These are phyloP conservation scores for Lentinula lateritia DNA, from an alignment of 768 basidiomycete species.

Conservation along the genomic window DNA sequence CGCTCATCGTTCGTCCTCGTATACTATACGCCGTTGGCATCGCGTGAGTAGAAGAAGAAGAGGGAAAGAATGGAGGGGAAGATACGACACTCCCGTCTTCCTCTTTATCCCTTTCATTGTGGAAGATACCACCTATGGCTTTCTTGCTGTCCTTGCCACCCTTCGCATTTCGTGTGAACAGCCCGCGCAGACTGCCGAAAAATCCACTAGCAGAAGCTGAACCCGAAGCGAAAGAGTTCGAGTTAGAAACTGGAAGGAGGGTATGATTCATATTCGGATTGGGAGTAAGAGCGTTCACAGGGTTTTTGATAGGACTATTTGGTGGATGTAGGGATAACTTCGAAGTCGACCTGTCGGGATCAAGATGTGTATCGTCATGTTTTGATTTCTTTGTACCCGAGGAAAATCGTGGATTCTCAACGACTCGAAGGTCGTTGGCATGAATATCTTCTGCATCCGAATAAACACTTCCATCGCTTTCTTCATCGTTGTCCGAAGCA, in stretches of 20 bases:
- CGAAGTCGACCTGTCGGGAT: too few relatives aligned
- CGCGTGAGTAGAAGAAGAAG: too few relatives aligned
- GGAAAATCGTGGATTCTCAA: constrained; percentile 54
- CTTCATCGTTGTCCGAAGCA: not conserved
- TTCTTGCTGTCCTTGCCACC: constrained; percentile 9
- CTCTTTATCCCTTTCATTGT: not conserved
- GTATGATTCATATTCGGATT: not conserved
- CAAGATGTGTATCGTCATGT: not conserved
- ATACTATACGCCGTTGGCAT: too few relatives aligned
- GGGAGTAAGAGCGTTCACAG: not conserved
- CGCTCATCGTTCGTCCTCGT: not conserved
- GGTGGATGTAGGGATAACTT: too few relatives aligned
- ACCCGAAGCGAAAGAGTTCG: not conserved
- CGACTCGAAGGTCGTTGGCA: constrained; percentile 24
- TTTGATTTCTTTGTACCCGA: not conserved
- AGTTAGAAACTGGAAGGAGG: not conserved
- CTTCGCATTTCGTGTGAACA: not conserved
- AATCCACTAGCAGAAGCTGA: constrained; percentile 3
- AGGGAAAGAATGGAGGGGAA: not conserved
- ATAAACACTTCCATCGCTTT: constrained; percentile 30
- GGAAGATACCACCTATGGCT: constrained; percentile 14
- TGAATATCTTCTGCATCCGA: constrained; percentile 20
- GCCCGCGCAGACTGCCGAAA: constrained; percentile 7
- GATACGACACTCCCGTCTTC: constrained; percentile 6
- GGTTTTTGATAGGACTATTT: not conserved